Evolutionary conservation across 805 yeast genomes (phyloP).

Genomic region (Wickerhamomyces kurtzmanii): DNA sequence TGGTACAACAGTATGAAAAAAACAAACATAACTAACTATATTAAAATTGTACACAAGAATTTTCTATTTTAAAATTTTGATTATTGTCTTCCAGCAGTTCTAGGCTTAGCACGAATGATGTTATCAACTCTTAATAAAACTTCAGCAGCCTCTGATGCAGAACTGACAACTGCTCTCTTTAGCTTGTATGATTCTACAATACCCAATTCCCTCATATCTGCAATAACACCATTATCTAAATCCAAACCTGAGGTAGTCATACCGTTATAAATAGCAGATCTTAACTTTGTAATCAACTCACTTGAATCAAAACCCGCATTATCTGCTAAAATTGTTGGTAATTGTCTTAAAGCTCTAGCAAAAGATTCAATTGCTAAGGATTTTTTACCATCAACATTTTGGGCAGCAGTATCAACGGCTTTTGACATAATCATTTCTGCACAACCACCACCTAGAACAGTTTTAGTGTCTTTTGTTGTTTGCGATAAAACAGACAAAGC

Average conservation of each 20-base stretch:
- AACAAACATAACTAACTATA: too few species aligned
- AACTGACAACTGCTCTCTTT: conserved; percentile 86
- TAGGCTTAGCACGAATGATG: conserved; percentile 95
- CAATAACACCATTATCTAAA: conserved; percentile 72
- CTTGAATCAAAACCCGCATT: conserved; percentile 97
- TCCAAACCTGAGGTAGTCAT: conserved; percentile 88
- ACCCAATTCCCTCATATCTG: conserved; percentile 92
- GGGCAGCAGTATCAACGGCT: conserved; percentile 97
- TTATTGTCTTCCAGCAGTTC: too few species aligned
- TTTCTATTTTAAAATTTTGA: too few species aligned
- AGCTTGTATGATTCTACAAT: conserved; percentile 88
- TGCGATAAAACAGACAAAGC: conserved; percentile 91
- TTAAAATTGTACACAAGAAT: too few species aligned
- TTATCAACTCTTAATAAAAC: conserved; percentile 92
- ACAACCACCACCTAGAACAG: conserved; percentile 99
- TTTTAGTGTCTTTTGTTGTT: conserved; percentile 85
- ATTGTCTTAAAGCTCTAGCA: conserved; percentile 79
- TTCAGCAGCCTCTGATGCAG: conserved; percentile 98
- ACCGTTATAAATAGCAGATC: conserved; percentile 85
- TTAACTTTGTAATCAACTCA: conserved; percentile 87
- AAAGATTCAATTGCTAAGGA: conserved; percentile 97
- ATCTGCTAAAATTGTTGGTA: conserved; percentile 94
- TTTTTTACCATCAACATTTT: conserved; percentile 95
- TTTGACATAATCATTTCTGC: conserved; percentile 93
- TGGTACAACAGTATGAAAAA: too few species aligned